phyloP scores from a whole-genome alignment of 2,329 filamentous ascomycete genomes.

The Trichoderma sp. region DNA sequence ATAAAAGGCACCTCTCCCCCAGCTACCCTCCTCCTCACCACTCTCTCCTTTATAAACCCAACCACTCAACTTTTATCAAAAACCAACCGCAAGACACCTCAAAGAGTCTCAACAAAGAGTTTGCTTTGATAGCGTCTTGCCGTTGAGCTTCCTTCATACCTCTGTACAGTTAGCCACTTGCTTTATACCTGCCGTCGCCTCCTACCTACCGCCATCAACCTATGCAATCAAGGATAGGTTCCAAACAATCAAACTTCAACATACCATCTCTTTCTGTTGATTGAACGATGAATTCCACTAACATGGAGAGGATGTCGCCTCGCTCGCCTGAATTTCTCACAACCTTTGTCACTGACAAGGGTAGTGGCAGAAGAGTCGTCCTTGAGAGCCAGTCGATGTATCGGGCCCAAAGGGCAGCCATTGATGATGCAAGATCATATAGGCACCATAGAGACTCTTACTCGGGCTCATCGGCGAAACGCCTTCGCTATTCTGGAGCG shows the following conservation, averaged over 20 bases:
- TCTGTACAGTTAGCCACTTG: conserved; percentile 3
- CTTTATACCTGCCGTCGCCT: not conserved
- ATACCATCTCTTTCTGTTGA: not conserved
- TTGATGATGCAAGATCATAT: not conserved
- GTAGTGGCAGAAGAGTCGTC: not conserved
- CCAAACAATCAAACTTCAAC: not conserved
- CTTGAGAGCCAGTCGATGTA: not conserved
- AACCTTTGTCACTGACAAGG: conserved; percentile 7
- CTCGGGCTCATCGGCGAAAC: not conserved
- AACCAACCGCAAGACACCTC: conserved; percentile 5
- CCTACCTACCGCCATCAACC: not conserved
- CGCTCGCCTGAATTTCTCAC: not conserved
- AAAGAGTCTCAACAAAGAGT: conserved; percentile 2
- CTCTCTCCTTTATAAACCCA: conserved; percentile 19
- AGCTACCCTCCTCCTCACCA: conserved; percentile 16
- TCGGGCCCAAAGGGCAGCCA: not conserved
- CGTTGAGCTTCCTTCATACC: not conserved
- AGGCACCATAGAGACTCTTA: not conserved
- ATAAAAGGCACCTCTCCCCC: conserved; percentile 20
- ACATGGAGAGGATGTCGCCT: conserved; percentile 15
- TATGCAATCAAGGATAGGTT: not conserved
- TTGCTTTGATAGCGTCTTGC: not conserved
- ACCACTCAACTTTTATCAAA: not conserved
- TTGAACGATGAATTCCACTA: conserved; percentile 19
- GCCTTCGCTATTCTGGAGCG: conserved; percentile 11